Evolutionary conservation across 352 stramenopile species (phyloP), one percentile per base, ranked within the genome.

Genomic region (Phytopythium chamaehyphon): DNA sequence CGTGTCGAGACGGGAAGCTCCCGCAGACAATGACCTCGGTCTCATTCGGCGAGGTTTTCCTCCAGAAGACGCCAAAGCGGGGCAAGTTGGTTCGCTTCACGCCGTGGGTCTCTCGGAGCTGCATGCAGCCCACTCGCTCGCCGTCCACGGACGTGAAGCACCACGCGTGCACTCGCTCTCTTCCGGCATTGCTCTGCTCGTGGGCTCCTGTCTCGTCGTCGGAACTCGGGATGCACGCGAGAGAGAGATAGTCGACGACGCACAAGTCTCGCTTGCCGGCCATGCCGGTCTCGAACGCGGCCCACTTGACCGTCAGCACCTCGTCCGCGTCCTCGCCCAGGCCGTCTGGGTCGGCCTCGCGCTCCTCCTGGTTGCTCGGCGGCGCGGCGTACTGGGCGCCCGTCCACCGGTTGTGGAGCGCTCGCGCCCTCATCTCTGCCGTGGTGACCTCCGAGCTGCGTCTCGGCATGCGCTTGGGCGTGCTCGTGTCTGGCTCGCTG

Each of bases 11-110:
- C 28, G 76, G 76, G 51, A 92, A 88, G 59, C 72, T 87, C 42
- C 78, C 82, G 47, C 82, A 92, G 14, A 90, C 66, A 37, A 87
- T 87, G 18, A 92, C 76, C 61, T 92, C 78, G 16, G 77, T 86
- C 55, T 92, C 78, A 40, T 88, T 76, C 21, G 81, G 68, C 21
- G 69, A 83, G 22, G 83, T 50, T 50, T 71, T 66, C 35, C 71
- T 78, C 81, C 81, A 92, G 52, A 92, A 90, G 7, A 92, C 57
- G 7, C 78, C 81, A 44, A 89, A 57, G 57, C 86, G 86, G 33
- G 70, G 74, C 26, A 92, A 64, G 48, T 52, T 71, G 23, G 73
- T 76, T 40, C 81, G 81, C 11, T 50, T 49, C 24, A 90, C 59
- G 46, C 68, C 52, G 65, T 92, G 81, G 14, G 78, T 88, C 35